Percentiles rank a stretch among this genome's conserved stretches.
phyloP scores from a whole-genome alignment of 306 rosid species.

The Ochetophila trinervis region DNA sequence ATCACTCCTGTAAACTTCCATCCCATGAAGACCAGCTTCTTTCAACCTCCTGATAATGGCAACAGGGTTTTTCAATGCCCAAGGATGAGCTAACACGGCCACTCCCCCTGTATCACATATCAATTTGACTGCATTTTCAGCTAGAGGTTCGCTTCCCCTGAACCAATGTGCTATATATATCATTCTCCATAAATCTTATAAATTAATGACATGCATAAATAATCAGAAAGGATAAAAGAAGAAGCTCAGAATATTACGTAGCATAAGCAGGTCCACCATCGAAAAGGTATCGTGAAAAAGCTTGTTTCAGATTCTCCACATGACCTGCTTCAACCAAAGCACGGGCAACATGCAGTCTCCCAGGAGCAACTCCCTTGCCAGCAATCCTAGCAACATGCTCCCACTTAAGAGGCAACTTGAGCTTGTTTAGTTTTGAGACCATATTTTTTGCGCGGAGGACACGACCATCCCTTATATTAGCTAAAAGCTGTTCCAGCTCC shows the following conservation, averaged over 20 bases:
- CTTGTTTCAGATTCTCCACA: slow-evolving; percentile 89
- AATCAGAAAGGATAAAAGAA: slow-evolving; percentile 10
- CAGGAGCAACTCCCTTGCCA: slow-evolving; percentile 96
- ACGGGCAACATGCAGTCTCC: slow-evolving; percentile 91
- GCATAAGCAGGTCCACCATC: slow-evolving; percentile 98
- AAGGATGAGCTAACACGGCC: slow-evolving; percentile 95
- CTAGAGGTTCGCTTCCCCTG: slow-evolving; percentile 94
- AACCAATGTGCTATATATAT: slow-evolving; percentile 9
- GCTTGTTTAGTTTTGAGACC: slow-evolving; percentile 75
- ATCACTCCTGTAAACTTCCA: slow-evolving; percentile 88
- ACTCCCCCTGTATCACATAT: slow-evolving; percentile 86
- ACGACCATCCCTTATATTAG: slow-evolving; percentile 87
- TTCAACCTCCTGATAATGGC: slow-evolving; percentile 62
- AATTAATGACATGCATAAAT: neutral
- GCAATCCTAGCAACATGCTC: slow-evolving; percentile 89
- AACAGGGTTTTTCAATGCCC: slow-evolving; percentile 82
- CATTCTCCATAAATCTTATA: neutral
- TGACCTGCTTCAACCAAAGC: slow-evolving; percentile 93
- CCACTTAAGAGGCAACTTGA: slow-evolving; percentile 85
- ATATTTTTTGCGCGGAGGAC: slow-evolving; percentile 81
- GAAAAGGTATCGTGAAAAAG: slow-evolving; percentile 77
- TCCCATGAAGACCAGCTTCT: slow-evolving; percentile 97
- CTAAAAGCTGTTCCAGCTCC: slow-evolving; percentile 64
- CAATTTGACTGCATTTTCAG: slow-evolving; percentile 73
- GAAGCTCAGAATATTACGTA: slow-evolving; percentile 54